Evolutionary conservation across 169 alveolate genomes (phyloP), one percentile per base, ranked within the genome.

Genomic region (Eimeria brunetti): DNA sequence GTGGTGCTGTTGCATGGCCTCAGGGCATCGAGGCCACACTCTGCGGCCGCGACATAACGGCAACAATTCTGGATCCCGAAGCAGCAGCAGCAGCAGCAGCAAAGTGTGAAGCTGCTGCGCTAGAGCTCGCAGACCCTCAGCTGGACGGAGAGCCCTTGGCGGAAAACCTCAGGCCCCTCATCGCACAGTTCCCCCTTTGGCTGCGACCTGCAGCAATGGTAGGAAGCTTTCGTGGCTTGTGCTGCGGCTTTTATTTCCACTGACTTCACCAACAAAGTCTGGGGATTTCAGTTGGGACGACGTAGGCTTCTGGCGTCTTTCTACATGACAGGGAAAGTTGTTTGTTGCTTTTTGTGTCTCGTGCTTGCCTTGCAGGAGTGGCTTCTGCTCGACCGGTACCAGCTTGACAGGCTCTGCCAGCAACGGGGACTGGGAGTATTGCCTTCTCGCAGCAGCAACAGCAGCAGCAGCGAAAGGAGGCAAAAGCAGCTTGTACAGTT

Each of bases 71-170:
- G 81, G 93, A 86, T 27, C 83, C 93, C 44, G 93, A 86, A 36
- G 93, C 93, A 60, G 93, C 93, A 62, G 93, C 93, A 62, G 93
- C 93, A 86, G 93, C 80, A 86, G 93, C 93, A 62, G 93, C 93
- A 38, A 86, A 86, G 51, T 86, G 93, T 36, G 93, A 86, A 38
- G 93, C 93, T 51, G 93, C 93, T 38, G 93, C 93, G 44, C 67
- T 75, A 3, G 81, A 86, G 49, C 93, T 86, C 16, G 93, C 93
- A 64, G 93, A 86, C 62, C 93, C 93, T 44, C 62, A 86, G 67
- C 69, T 86, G 62, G 93, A 86, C 69, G 93, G 93, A 86, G 78
- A 86, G 71, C 93, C 93, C 11, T 44, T 86, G 83, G 67, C 93
- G 49, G 93, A 86, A 46, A 86, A 86, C 67, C 93, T 86, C 69